phyloP scores from a whole-genome alignment of 768 basidiomycete genomes.

The Pleurotus cornucopiae region DNA sequence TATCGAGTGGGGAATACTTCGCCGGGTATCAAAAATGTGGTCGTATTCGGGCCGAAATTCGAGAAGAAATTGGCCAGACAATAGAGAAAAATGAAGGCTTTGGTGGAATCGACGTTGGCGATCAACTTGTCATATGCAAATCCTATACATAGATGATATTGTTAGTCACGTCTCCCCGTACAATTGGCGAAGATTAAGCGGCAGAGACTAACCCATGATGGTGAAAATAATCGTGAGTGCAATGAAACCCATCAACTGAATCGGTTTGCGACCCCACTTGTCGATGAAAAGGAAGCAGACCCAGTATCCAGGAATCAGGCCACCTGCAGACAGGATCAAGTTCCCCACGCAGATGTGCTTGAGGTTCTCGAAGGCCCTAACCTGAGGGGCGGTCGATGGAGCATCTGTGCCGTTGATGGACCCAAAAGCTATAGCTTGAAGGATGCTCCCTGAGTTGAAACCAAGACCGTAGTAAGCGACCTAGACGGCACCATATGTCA shows the following conservation, averaged over 20 bases:
- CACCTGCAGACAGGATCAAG: slow-evolving; percentile 68
- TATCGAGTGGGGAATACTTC: slow-evolving; percentile 88
- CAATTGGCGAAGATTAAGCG: neutral
- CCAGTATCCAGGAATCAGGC: slow-evolving; percentile 81
- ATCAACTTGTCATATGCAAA: slow-evolving; percentile 62
- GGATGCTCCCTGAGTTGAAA: slow-evolving; percentile 74
- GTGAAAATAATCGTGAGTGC: slow-evolving; percentile 61
- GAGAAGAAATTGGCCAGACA: slow-evolving; percentile 89
- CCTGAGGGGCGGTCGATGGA: slow-evolving; percentile 10
- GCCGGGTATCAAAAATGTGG: slow-evolving; percentile 78
- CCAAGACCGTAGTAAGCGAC: slow-evolving; percentile 88
- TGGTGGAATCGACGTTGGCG: slow-evolving; percentile 32
- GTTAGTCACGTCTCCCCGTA: neutral
- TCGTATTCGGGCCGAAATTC: slow-evolving; percentile 82
- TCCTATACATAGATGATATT: slow-evolving; percentile 31
- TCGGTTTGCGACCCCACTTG: slow-evolving; percentile 73
- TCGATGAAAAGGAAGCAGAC: slow-evolving; percentile 61
- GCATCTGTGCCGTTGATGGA: slow-evolving; percentile 28
- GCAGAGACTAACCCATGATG: slow-evolving; percentile 51
- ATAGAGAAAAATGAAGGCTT: slow-evolving; percentile 79
- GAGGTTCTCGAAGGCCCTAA: slow-evolving; percentile 48
- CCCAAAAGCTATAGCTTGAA: slow-evolving; percentile 73
- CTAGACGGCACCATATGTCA: slow-evolving; percentile 22
- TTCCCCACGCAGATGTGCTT: slow-evolving; percentile 69
- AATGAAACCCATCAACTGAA: slow-evolving; percentile 74